These are phyloP conservation scores for Tetrapyrgos nigripes DNA, from an alignment of 1,284 basidiomycete species.

Conservation along the genomic window DNA sequence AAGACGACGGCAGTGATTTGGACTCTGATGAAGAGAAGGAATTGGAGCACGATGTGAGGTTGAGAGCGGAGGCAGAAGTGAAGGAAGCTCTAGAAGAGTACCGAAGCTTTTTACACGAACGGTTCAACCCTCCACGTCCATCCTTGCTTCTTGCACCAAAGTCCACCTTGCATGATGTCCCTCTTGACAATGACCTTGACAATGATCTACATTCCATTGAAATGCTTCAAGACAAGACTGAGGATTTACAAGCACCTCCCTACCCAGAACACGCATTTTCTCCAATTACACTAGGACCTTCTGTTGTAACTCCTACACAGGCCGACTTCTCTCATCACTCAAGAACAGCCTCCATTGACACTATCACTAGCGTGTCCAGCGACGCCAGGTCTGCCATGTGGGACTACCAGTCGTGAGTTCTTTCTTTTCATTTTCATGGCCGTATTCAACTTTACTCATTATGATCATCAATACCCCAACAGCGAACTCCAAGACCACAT, in stretches of 20 bases:
- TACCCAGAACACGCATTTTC: no score
- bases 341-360: neutral
- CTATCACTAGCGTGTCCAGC: constrained; percentile 35
- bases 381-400: constrained; percentile 41
- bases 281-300: neutral
- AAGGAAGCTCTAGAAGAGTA: constrained; percentile 46
- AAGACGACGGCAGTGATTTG: no score
- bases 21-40: no score
- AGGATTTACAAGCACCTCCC: no score
- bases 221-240: no score
- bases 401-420: constrained; percentile 42
- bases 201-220: no score
- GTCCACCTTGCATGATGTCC: no score
- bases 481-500: constrained; percentile 19
- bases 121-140: constrained; percentile 35
- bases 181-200: no score
- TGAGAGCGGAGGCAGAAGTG: constrained; percentile 34
- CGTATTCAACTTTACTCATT: neutral
- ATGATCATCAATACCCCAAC: no score
- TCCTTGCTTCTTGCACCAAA: no score
- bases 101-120: constrained; percentile 40
- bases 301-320: no score
- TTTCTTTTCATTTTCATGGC: neutral
- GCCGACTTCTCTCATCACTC: no score
- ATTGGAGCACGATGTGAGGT: constrained; percentile 1